Conservation (phyloP, 257 asterid species). For the Plectranthus barbatus region DNA sequence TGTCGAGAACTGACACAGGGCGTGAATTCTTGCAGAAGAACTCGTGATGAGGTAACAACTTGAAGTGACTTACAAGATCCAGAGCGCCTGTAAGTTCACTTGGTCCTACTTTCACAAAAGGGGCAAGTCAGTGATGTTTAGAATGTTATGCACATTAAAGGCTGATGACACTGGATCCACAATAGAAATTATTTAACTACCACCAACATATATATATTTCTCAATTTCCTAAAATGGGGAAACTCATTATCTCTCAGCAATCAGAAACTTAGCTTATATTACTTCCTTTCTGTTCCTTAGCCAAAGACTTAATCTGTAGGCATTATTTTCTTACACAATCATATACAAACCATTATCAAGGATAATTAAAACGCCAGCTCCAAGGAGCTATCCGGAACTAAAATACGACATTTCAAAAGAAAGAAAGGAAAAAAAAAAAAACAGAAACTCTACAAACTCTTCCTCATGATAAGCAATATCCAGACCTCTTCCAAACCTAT, state of each 20-base stretch:
- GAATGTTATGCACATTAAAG: background rate
- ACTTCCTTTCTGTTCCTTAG: background rate
- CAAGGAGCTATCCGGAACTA: background rate
- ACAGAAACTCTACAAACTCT: background rate
- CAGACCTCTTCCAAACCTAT: slow-evolving; percentile 35
- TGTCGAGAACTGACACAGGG: slow-evolving; percentile 32
- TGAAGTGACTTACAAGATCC: slow-evolving; percentile 44
- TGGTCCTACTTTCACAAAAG: slow-evolving; percentile 28
- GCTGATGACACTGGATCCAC: background rate
- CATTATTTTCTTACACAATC: background rate
- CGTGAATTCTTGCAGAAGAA: slow-evolving; percentile 45
- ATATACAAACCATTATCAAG: background rate
- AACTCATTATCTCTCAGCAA: background rate
- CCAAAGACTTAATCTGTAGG: background rate
- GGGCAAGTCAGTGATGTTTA: background rate
- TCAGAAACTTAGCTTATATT: background rate
- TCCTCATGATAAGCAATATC: background rate
- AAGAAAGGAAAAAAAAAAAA: too few species aligned
- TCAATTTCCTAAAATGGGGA: background rate
- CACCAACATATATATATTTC: too few species aligned
- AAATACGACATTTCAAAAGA: background rate
- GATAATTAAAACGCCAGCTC: background rate
- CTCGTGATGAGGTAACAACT: slow-evolving; percentile 38
- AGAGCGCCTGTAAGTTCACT: slow-evolving; percentile 44
- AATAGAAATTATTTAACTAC: background rate